Conservation (phyloP, 2,329 filamentous ascomycete species). For the Huntiella moniliformis region DNA sequence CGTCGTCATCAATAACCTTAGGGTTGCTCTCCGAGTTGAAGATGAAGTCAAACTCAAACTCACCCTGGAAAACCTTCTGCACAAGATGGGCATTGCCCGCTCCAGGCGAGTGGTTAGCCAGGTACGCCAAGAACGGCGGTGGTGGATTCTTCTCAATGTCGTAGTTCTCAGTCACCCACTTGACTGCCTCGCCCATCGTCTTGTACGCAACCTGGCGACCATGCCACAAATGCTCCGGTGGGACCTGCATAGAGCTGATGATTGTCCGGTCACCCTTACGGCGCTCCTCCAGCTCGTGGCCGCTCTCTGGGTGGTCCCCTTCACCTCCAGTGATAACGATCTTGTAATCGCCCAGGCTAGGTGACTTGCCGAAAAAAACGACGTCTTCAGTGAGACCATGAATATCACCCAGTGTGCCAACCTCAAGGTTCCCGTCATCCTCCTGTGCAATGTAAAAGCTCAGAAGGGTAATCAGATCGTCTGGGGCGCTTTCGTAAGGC, state of each 20-base stretch:
- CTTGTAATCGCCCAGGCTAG: slow-evolving; percentile 60
- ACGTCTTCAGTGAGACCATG: slow-evolving; percentile 41
- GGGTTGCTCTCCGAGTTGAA: slow-evolving; percentile 53
- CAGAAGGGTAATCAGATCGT: slow-evolving; percentile 53
- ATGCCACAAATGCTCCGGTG: slow-evolving; percentile 63
- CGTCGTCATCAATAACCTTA: slow-evolving; percentile 35
- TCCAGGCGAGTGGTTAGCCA: slow-evolving; percentile 49
- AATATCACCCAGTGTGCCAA: slow-evolving; percentile 26
- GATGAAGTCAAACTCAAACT: slow-evolving; percentile 84
- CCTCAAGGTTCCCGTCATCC: slow-evolving; percentile 45
- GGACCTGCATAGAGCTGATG: slow-evolving; percentile 50
- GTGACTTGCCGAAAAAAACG: slow-evolving; percentile 48
- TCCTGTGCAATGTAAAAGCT: slow-evolving; percentile 73
- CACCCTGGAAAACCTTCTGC: slow-evolving; percentile 77
- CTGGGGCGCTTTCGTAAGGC: slow-evolving; percentile 48
- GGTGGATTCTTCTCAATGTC: slow-evolving; percentile 50
- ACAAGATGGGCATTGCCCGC: slow-evolving; percentile 69
- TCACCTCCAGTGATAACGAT: slow-evolving; percentile 56
- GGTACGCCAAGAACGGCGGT: slow-evolving; percentile 71
- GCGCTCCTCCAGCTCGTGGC: slow-evolving; percentile 45
- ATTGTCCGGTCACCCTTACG: slow-evolving; percentile 61
- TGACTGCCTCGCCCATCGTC: slow-evolving; percentile 32
- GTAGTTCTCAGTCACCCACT: slow-evolving; percentile 29
- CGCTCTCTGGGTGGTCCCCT: slow-evolving; percentile 40
- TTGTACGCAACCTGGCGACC: slow-evolving; percentile 46